These are phyloP conservation scores for Leccinum holopus DNA, from an alignment of 1,284 basidiomycete species.

Conservation along the genomic window DNA sequence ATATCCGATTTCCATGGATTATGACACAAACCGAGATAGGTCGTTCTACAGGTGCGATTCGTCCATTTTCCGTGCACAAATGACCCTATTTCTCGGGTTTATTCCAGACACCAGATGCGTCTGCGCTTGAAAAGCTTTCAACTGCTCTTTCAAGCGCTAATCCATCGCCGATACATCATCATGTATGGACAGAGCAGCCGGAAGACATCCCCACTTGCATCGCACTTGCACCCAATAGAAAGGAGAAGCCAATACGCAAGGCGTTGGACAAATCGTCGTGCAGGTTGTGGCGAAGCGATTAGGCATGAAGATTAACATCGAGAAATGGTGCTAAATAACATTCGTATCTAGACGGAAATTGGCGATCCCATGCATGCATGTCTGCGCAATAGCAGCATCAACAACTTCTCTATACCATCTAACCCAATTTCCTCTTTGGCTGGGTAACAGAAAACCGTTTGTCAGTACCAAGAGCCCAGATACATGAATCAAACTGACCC, in stretches of 20 bases:
- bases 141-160: constrained; percentile 26
- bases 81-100: not conserved
- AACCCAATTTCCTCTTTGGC: constrained; percentile 41
- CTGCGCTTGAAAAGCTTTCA: constrained; percentile 39
- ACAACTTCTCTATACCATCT: constrained; percentile 38
- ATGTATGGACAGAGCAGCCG: constrained; percentile 55
- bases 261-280: constrained; percentile 41
- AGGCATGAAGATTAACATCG: not conserved
- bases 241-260: constrained; percentile 41
- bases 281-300: constrained; percentile 26
- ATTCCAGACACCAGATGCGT: constrained; percentile 37
- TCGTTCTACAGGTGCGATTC: constrained; percentile 39
- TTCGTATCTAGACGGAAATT: not conserved
- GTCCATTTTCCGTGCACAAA: not conserved
- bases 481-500: constrained; percentile 29
- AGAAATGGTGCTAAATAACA: not conserved
- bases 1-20: constrained; percentile 1
- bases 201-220: constrained; percentile 53
- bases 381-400: constrained; percentile 38
- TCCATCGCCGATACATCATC: constrained; percentile 35
- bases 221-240: constrained; percentile 51
- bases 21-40: constrained; percentile 27
- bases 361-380: not conserved
- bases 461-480: not conserved
- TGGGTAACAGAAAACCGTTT: constrained; percentile 17